Percentiles rank a stretch among this genome's conserved stretches.
These are phyloP conservation scores for Geoglossum cookeanum DNA, from an alignment of 2,329 filamentous ascomycete genomes.

Conservation along the genomic window DNA sequence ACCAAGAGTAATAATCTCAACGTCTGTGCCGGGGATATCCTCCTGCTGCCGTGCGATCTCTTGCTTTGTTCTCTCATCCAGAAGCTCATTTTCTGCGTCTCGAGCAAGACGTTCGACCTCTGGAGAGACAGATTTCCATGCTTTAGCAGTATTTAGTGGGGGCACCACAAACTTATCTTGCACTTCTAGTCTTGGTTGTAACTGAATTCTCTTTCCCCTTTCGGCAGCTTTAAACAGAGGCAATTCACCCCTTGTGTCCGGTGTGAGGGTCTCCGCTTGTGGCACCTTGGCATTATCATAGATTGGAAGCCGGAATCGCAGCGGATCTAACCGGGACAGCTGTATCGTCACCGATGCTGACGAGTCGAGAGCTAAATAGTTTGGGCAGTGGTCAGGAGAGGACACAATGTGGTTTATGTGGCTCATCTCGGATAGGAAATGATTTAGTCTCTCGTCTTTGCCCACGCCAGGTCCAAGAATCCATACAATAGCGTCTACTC, in stretches of 20 bases:
- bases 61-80: conserved; percentile 15
- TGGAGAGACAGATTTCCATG: conserved; percentile 13
- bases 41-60: conserved; percentile 35
- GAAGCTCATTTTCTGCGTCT: conserved; percentile 20
- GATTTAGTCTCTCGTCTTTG: conserved; percentile 39
- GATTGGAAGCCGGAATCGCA: conserved; percentile 51
- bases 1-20: conserved; percentile 71
- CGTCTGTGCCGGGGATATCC: conserved; percentile 54
- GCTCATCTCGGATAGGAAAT: conserved; percentile 47
- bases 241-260: conserved; percentile 8
- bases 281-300: conserved; percentile 37
- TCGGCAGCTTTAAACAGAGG: conserved; percentile 11
- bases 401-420: conserved; percentile 59
- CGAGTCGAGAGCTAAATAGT: conserved; percentile 52
- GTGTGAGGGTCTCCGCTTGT: conserved; percentile 16
- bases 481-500: conserved; percentile 59
- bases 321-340: conserved; percentile 51
- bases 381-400: conserved; percentile 52
- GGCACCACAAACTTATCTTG: conserved; percentile 4
- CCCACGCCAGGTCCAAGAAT: conserved; percentile 52
- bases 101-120: conserved; percentile 36
- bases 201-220: conserved; percentile 18
- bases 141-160: conserved; percentile 6
- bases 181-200: conserved; percentile 18
- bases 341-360: conserved; percentile 47